phyloP scores from a whole-genome alignment of 495 filamentous ascomycete species.

The Hyaloscypha variabilis region DNA sequence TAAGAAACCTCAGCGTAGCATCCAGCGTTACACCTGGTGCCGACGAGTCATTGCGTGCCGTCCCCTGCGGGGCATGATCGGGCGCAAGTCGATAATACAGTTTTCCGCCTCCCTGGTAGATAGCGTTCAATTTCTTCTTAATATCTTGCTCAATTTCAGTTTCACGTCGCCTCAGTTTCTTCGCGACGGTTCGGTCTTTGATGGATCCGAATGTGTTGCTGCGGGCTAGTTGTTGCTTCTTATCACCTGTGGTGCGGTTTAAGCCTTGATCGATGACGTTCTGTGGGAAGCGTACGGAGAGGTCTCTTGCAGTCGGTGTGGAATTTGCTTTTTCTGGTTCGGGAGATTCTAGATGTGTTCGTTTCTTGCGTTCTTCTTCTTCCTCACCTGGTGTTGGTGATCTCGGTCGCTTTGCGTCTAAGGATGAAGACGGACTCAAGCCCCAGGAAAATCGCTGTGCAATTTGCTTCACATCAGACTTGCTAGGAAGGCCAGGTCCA shows the following conservation, averaged over 20 bases:
- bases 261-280: constrained; percentile 11
- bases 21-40: constrained; percentile 18
- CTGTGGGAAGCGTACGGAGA: constrained; percentile 12
- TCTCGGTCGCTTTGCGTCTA: constrained; percentile 12
- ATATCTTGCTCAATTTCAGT: constrained; percentile 27
- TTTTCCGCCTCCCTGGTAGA: constrained; percentile 18
- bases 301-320: constrained; percentile 5
- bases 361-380: constrained; percentile 10
- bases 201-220: constrained; percentile 23
- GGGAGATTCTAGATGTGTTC: not conserved
- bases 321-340: not conserved
- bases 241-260: constrained; percentile 6
- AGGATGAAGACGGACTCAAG: constrained; percentile 6
- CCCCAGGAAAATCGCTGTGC: constrained; percentile 28
- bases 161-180: constrained; percentile 23
- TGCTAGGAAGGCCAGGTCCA: constrained; percentile 26
- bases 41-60: constrained; percentile 25
- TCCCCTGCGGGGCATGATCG: constrained; percentile 20
- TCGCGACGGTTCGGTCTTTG: constrained; percentile 13
- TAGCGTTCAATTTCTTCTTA: constrained; percentile 19
- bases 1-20: constrained; percentile 24
- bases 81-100: constrained; percentile 29
- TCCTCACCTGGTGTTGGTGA: constrained; percentile 7
- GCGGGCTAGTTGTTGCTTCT: constrained; percentile 18
- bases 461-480: constrained; percentile 20